phyloP scores from a whole-genome alignment of 2,329 filamentous ascomycete genomes.

The Ceratocystis huliohia region DNA sequence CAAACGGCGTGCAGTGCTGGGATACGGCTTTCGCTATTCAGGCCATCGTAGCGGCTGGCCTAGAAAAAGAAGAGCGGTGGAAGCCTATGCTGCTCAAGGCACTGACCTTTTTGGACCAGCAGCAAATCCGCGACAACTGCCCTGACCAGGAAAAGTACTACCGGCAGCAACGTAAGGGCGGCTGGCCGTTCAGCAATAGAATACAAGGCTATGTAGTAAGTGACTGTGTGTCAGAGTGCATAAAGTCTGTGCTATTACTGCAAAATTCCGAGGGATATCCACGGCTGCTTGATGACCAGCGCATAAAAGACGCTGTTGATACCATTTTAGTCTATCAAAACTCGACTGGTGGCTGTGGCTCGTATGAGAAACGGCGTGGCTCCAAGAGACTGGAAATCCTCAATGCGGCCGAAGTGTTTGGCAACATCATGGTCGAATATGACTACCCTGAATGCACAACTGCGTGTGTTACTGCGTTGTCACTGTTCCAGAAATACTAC shows the following conservation, averaged over 20 bases:
- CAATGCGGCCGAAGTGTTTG: constrained; percentile 94
- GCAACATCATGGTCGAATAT: constrained; percentile 96
- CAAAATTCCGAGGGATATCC: constrained; percentile 70
- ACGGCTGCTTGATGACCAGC: constrained; percentile 56
- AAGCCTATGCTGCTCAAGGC: constrained; percentile 71
- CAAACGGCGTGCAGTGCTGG: constrained; percentile 97
- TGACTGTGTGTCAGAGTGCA: constrained; percentile 82
- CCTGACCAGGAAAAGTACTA: constrained; percentile 69
- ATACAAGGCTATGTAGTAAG: constrained; percentile 91
- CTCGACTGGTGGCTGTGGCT: constrained; percentile 68
- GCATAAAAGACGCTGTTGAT: constrained; percentile 79
- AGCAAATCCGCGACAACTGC: constrained; percentile 80
- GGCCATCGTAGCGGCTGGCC: constrained; percentile 62
- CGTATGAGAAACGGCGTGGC: constrained; percentile 75
- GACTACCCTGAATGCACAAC: constrained; percentile 98
- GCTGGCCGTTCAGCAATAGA: constrained; percentile 89
- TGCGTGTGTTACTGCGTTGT: constrained; percentile 77
- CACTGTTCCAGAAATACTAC: constrained; percentile 68
- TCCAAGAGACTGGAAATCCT: constrained; percentile 68
- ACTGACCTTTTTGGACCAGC: constrained; percentile 72
- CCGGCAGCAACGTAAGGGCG: constrained; percentile 79
- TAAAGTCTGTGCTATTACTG: constrained; percentile 75
- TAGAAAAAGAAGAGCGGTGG: constrained; percentile 67
- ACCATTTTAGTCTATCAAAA: constrained; percentile 90
- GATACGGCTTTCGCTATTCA: constrained; percentile 88